Evolutionary conservation across 495 filamentous ascomycete genomes (phyloP).

Genomic region (Staphylotrichum tortipilum): DNA sequence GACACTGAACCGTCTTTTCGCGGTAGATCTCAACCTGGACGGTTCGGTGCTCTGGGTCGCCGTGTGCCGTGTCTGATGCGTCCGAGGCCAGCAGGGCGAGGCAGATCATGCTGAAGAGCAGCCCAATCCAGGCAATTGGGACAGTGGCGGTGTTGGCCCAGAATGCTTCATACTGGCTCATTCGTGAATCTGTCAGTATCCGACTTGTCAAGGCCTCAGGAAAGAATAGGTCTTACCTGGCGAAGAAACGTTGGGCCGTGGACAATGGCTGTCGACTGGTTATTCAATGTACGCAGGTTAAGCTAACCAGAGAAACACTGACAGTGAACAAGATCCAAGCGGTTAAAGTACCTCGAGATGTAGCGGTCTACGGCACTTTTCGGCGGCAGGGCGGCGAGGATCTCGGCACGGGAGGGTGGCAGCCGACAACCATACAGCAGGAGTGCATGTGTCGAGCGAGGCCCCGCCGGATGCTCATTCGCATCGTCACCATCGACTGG

Average conservation of each 20-base stretch:
- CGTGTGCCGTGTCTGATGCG: not conserved
- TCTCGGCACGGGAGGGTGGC: not conserved
- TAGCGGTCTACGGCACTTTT: not conserved
- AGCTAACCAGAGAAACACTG: not conserved
- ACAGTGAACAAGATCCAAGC: not conserved
- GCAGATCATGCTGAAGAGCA: slow-evolving; percentile 1
- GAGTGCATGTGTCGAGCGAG: not conserved
- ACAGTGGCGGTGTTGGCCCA: not conserved
- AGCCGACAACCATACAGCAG: not conserved
- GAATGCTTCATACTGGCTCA: not conserved
- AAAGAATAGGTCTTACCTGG: not conserved
- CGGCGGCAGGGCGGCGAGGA: not conserved
- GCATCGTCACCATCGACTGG: too few relatives aligned
- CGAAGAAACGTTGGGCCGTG: not conserved
- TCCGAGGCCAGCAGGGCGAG: not conserved
- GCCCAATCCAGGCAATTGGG: not conserved
- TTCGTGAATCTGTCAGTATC: too few relatives aligned
- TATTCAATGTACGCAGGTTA: too few relatives aligned
- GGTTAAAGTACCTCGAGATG: slow-evolving; percentile 1
- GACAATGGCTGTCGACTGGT: slow-evolving; percentile 2
- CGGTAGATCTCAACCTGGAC: not conserved
- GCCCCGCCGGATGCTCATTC: too few relatives aligned
- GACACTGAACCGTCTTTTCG: slow-evolving; percentile 19
- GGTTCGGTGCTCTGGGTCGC: not conserved
- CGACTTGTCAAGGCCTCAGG: too few relatives aligned